These are phyloP conservation scores for Aspergillus sojae DNA, from an alignment of 2,329 filamentous ascomycete species.

Conservation along the genomic window DNA sequence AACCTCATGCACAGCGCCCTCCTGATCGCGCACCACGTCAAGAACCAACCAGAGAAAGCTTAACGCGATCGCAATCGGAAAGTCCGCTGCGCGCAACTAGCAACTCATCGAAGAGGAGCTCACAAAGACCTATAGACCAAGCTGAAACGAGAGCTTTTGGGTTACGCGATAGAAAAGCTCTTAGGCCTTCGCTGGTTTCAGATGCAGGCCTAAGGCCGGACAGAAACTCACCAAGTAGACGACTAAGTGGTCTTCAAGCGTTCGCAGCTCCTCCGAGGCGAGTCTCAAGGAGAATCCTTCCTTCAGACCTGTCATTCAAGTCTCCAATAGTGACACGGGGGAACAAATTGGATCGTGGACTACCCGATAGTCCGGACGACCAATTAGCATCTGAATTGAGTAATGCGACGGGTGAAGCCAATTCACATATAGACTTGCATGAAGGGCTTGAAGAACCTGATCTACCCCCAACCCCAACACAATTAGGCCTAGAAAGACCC, in stretches of 20 bases:
- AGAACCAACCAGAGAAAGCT: conserved; percentile 67
- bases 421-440: conserved; percentile 23
- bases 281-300: conserved; percentile 36
- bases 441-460: conserved; percentile 60
- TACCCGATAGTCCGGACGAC: conserved; percentile 32
- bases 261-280: conserved; percentile 41
- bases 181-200: conserved; percentile 37
- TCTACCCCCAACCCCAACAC: conserved; percentile 56
- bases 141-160: conserved; percentile 29
- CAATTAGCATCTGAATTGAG: conserved; percentile 37
- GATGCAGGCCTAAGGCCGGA: conserved; percentile 28
- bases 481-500: conserved; percentile 41
- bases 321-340: conserved; percentile 25
- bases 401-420: conserved; percentile 30
- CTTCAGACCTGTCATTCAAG: conserved; percentile 33
- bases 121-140: conserved; percentile 17
- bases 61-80: conserved; percentile 63
- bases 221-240: conserved; percentile 25
- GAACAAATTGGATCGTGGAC: conserved; percentile 11
- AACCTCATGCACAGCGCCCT: conserved; percentile 28
- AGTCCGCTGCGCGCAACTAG: conserved; percentile 53
- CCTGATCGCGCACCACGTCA: conserved; percentile 60
- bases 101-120: conserved; percentile 42
- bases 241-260: conserved; percentile 34
- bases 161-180: conserved; percentile 40